Percentiles rank a stretch among this genome's conserved stretches.
Conservation (phyloP, 768 basidiomycete species). For the Galerina sulciceps region DNA sequence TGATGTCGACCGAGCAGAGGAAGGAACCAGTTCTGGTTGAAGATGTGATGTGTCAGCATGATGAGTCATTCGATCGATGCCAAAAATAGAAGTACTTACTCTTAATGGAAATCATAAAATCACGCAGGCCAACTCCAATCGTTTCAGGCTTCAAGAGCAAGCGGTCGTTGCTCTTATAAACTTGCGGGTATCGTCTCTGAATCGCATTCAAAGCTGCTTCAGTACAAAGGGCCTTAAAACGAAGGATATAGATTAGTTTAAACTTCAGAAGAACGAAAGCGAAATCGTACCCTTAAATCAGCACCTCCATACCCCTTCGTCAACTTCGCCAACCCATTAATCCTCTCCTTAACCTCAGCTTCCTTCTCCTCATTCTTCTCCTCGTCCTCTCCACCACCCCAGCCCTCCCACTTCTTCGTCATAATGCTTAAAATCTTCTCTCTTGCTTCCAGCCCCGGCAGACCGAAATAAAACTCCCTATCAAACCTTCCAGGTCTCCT, state of each 20-base stretch:
- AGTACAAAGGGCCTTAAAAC: constrained; percentile 83
- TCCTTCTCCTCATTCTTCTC: constrained; percentile 39
- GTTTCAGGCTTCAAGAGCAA: constrained; percentile 83
- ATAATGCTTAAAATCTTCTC: constrained; percentile 90
- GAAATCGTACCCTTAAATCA: constrained; percentile 79
- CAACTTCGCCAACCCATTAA: constrained; percentile 75
- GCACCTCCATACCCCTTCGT: constrained; percentile 99
- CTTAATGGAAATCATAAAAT: constrained; percentile 97
- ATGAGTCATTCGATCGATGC: background rate
- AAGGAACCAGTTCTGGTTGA: constrained; percentile 85
- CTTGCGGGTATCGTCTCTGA: constrained; percentile 94
- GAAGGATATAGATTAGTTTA: constrained; percentile 10
- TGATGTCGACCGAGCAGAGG: constrained; percentile 89
- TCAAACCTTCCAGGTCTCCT: constrained; percentile 95
- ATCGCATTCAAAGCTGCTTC: constrained; percentile 97
- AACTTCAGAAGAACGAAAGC: constrained; percentile 2
- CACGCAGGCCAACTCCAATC: constrained; percentile 82
- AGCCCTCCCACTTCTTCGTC: constrained; percentile 89
- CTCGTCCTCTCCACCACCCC: constrained; percentile 50
- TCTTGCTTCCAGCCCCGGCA: constrained; percentile 84
- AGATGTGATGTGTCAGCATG: background rate
- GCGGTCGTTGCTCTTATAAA: constrained; percentile 90
- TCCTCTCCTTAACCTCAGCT: constrained; percentile 70
- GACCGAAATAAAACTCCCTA: constrained; percentile 95
- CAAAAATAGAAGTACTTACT: constrained; percentile 56